Conservation (phyloP, 768 basidiomycete species). For the Trametes coccinea region DNA sequence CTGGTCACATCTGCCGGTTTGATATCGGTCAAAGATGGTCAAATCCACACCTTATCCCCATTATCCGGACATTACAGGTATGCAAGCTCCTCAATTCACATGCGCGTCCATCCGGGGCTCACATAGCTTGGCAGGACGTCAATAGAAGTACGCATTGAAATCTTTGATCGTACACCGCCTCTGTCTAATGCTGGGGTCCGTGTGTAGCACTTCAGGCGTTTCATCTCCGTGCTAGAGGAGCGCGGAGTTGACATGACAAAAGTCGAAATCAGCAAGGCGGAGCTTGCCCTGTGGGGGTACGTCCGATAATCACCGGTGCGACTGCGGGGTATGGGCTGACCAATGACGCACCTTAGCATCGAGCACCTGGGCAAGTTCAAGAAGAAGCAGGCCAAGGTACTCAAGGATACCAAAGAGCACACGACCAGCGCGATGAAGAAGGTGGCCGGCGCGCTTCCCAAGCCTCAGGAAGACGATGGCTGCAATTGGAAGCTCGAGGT, state of each 20-base stretch:
- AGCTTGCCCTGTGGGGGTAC: conserved; percentile 57
- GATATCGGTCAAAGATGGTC: conserved; percentile 61
- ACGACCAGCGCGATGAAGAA: conserved; percentile 29
- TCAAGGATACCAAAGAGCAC: conserved; percentile 37
- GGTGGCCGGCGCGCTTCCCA: conserved; percentile 20
- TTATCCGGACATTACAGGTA: conserved; percentile 65
- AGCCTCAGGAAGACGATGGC: neutral
- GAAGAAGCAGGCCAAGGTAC: conserved; percentile 38
- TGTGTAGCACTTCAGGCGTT: conserved; percentile 57
- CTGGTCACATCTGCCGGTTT: conserved; percentile 66
- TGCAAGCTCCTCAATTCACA: neutral
- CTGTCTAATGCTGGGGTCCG: neutral
- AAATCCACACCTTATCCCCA: conserved; percentile 61
- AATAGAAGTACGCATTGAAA: conserved; percentile 42
- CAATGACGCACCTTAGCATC: conserved; percentile 36
- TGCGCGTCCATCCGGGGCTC: neutral
- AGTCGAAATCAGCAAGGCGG: conserved; percentile 61
- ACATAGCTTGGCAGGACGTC: conserved; percentile 43
- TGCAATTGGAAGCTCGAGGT: conserved; percentile 37
- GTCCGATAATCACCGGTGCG: conserved; percentile 10
- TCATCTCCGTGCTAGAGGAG: conserved; percentile 51
- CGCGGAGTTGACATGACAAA: conserved; percentile 60
- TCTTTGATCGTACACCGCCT: too few relatives aligned
- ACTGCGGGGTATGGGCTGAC: too few relatives aligned
- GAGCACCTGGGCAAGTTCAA: conserved; percentile 48